Evolutionary conservation across 106 monocot genomes (phyloP), one percentile per base, ranked within the genome.

Genomic region (Dendrobium nobile): DNA sequence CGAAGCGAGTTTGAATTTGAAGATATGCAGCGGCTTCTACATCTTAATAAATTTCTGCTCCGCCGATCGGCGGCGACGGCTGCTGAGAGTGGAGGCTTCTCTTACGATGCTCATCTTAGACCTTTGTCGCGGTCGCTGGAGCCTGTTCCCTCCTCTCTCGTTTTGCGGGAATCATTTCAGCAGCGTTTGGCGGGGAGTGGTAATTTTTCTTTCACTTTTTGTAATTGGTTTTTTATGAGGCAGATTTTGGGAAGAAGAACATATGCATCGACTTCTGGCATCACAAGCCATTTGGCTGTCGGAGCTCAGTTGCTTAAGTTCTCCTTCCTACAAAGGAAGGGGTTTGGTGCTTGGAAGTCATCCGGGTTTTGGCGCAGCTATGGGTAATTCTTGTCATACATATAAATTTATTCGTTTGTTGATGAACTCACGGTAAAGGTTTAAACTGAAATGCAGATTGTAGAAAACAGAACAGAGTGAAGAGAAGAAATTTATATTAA

Each of bases 11-110:
- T n/a, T 26, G 24, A 70, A 15, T 37, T 70, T 37, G 70, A 70
- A 70, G 70, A 70, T 43, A 74, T 74, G 74, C 74, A 42, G 18
- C 74, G 74, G 74, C 43, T 74, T 74, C 43, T 74, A 19, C 43
- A 5, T 74, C 74, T 74, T 44, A 43, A 44, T 22, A 74, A 43
- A 43, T 5, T 74, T 18, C 74, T 74, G 17, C 41, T 41, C 42
- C 74, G 43, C 43, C 41, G 43, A 74, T 74, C 70, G 70, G 70
- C 74, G 43, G 74, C 43, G 72, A 13, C 72, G 17, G 5, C 4
- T 44, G 13, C 13, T 19, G 74, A 19, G 42, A 41, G 41, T n/a
- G 74, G 74, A 74, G n/a, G 43, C 74, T 19, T 15, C n/a, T 74
- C 74, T 4, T 74, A 70, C 70, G 70, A 70, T 70, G 70, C 13